Evolutionary conservation across 2,329 filamentous ascomycete species (phyloP).

Genomic region (Teratosphaeria pseudoeucalypti): DNA sequence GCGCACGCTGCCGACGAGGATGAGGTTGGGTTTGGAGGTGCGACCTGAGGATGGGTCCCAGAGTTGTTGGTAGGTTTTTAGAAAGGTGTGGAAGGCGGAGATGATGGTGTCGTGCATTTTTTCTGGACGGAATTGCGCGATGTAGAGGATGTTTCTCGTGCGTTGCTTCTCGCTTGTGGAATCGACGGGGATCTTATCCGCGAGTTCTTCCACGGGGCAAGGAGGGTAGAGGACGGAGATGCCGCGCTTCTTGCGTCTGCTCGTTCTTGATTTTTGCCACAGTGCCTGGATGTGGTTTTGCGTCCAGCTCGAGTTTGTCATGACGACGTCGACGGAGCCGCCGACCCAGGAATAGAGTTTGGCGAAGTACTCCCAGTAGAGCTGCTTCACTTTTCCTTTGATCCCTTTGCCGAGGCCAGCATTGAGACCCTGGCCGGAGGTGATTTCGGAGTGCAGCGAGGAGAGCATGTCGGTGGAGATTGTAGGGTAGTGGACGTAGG

Average conservation of each 20-base stretch:
- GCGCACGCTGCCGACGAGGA: conserved; percentile 86
- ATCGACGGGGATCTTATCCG: conserved; percentile 61
- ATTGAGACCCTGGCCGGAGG: conserved; percentile 60
- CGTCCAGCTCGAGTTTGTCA: conserved; percentile 97
- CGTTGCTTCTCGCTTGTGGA: conserved; percentile 53
- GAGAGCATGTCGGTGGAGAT: conserved; percentile 94
- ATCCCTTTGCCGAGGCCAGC: conserved; percentile 67
- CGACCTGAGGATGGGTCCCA: conserved; percentile 1
- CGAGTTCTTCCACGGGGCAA: conserved; percentile 77
- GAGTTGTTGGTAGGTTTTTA: conserved; percentile 44
- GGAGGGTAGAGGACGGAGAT: conserved; percentile 82
- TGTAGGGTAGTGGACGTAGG: conserved; percentile 96
- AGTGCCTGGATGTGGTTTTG: conserved; percentile 69
- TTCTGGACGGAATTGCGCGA: conserved; percentile 93
- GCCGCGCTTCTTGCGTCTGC: conserved; percentile 39
- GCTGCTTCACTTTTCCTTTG: conserved; percentile 60
- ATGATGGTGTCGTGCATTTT: conserved; percentile 90
- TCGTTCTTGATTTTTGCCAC: conserved; percentile 53
- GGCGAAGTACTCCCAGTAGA: conserved; percentile 84
- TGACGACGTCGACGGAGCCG: conserved; percentile 77
- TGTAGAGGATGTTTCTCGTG: conserved; percentile 70
- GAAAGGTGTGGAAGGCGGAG: conserved; percentile 69
- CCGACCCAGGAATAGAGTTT: conserved; percentile 73
- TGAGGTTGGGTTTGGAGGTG: conserved; percentile 47
- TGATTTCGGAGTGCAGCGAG: conserved; percentile 54